Conservation (phyloP, 2,329 filamentous ascomycete genomes). For the Polychaeton citri region DNA sequence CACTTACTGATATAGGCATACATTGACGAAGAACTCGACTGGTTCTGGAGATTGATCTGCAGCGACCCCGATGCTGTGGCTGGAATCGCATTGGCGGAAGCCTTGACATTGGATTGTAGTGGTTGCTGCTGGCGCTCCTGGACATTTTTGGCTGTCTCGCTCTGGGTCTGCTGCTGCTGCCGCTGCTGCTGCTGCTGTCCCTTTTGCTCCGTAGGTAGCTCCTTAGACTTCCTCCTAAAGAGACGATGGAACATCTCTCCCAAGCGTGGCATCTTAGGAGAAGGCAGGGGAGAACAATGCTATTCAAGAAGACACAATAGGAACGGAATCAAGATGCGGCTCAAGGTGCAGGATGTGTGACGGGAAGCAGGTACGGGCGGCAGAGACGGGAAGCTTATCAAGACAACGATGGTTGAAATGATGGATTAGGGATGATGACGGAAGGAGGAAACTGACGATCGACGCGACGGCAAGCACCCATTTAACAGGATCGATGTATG, state of each 20-base stretch:
- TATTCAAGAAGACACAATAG: no score
- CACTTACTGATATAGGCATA: constrained; percentile 38
- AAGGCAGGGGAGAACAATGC: neutral
- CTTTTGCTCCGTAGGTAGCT: neutral
- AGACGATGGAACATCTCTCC: neutral
- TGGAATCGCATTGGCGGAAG: neutral
- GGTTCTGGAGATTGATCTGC: constrained; percentile 13
- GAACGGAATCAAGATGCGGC: no score
- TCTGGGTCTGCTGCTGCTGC: neutral
- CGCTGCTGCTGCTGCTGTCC: neutral
- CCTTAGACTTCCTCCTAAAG: neutral
- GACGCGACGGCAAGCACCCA: no score
- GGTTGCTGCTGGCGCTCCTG: neutral
- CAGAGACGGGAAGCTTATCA: no score
- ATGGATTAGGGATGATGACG: no score
- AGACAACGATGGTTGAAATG: no score
- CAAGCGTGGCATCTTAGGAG: neutral
- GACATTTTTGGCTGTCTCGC: no score
- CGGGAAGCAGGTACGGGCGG: no score
- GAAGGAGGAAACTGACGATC: no score
- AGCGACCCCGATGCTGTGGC: neutral
- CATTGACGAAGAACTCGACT: constrained; percentile 18
- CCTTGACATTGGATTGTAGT: neutral
- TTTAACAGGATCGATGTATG: no score
- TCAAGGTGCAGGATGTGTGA: no score